A percentile compares a stretch with the other conserved stretches of the same genome.
Evolutionary conservation across 768 basidiomycete genomes (phyloP).

Genomic region (Vararia minispora): DNA sequence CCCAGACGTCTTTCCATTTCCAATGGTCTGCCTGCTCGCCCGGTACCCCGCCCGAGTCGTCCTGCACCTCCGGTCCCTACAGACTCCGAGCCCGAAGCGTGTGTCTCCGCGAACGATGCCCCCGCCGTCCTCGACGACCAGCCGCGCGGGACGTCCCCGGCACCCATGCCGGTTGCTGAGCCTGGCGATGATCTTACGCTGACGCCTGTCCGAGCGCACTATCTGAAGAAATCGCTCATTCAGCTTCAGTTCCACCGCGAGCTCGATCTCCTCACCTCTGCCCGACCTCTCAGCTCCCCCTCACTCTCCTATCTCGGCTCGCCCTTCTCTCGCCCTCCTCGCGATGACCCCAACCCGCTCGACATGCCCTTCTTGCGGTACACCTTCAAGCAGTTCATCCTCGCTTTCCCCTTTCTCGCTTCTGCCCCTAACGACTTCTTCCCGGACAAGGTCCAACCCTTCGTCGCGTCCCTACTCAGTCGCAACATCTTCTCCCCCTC

Average conservation of each 20-base stretch:
- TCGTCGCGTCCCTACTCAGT: conserved; percentile 70
- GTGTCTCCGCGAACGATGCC: too few relatives aligned
- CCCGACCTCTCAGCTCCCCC: conserved; percentile 36
- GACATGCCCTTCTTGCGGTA: conserved; percentile 86
- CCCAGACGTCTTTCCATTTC: too few relatives aligned
- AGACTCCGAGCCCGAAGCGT: too few relatives aligned
- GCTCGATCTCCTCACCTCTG: conserved; percentile 51
- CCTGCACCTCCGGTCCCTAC: too few relatives aligned
- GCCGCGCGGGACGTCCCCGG: too few relatives aligned
- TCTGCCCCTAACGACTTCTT: conserved; percentile 88
- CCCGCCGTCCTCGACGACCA: too few relatives aligned
- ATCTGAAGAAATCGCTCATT: conserved; percentile 93
- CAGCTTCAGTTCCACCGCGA: conserved; percentile 80
- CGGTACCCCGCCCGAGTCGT: too few relatives aligned
- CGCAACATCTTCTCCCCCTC: conserved; percentile 65
- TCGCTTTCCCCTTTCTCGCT: conserved; percentile 92
- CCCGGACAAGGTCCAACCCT: conserved; percentile 90
- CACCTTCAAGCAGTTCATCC: conserved; percentile 84
- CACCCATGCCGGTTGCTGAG: too few relatives aligned
- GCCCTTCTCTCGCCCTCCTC: conserved; percentile 69
- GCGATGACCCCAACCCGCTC: conserved; percentile 37
- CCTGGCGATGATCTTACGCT: conserved; percentile 31
- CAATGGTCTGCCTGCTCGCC: too few relatives aligned
- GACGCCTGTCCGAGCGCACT: conserved; percentile 88
- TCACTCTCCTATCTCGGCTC: conserved; percentile 81